Evolutionary conservation across 495 filamentous ascomycete genomes (phyloP), one percentile per base, ranked within the genome.

Genomic region (Eremomyces bilateralis): DNA sequence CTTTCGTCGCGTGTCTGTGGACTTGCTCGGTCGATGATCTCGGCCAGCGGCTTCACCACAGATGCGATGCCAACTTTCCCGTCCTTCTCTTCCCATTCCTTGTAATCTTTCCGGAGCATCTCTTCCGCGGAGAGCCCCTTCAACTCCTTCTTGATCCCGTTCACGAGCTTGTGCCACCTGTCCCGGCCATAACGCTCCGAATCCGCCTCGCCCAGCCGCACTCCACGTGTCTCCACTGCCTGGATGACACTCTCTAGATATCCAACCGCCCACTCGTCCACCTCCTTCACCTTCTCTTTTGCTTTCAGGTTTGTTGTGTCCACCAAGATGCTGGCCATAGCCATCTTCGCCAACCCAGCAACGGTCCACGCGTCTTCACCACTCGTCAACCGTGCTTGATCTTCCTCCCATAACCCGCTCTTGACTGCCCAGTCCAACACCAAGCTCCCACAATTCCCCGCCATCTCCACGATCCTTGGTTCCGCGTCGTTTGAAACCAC

Each of bases 21-120:
- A 16, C 51, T 53, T 0, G 67, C 65, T 37, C 80, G 78, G 2
- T 57, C 44, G 4, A 72, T 38, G 21, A 84, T 48, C 52, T 67
- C 80, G 0, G 53, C 50, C 5, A 94, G 55, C 0, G 70, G 61
- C 43, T 73, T 74, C 19, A 84, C 70, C 3, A 78, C 61, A 8
- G 69, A 69, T 31, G 73, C 76, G 31, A 92, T 76, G 1, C 88
- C 88, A 5, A 97, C 52, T 15, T 56, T 63, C 20, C 67, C 47
- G 1, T 45, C 53, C 13, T 38, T 46, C 45, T 80, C 82, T 3
- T 46, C 55, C 83, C 84, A 97, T 37, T 76, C 65, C 56, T 97
- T 97, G 54, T 88, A 97, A 53, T 97, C 88, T 42, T 90, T 84
- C 37, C 73, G 64, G 31, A 94, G 50, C 12, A 92, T 64, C 41